Conservation (phyloP, 2,329 filamentous ascomycete genomes). For the Nigrospora sphaerica region DNA sequence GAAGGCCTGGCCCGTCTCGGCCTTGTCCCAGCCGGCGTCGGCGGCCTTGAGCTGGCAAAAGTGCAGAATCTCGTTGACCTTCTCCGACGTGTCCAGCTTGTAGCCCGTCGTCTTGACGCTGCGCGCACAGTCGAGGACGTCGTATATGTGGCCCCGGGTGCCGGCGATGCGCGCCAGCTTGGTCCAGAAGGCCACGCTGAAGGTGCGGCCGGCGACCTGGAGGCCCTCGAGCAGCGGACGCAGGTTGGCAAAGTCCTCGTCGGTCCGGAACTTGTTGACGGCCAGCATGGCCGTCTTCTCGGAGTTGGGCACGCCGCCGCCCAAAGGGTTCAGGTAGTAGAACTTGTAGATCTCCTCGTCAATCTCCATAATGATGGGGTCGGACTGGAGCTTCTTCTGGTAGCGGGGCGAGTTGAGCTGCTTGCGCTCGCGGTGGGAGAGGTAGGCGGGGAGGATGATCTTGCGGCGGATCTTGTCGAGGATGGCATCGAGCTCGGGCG, state of each 20-base stretch:
- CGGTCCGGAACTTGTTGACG: conserved; percentile 37
- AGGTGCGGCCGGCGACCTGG: conserved; percentile 30
- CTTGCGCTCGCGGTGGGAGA: conserved; percentile 44
- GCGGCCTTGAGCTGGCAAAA: conserved; percentile 35
- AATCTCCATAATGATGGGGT: conserved; percentile 52
- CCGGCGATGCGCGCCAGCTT: conserved; percentile 35
- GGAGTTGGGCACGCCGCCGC: conserved; percentile 33
- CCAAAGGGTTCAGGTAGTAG: conserved; percentile 34
- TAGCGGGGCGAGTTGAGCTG: conserved; percentile 42
- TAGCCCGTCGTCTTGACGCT: conserved; percentile 38
- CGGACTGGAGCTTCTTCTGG: conserved; percentile 40
- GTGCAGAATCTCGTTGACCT: conserved; percentile 29
- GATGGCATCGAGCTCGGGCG: conserved; percentile 42
- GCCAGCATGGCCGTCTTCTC: conserved; percentile 28
- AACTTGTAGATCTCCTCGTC: conserved; percentile 49
- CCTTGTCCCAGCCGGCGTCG: conserved; percentile 23
- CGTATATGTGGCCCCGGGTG: conserved; percentile 30
- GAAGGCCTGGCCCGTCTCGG: conserved; percentile 32
- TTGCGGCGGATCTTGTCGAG: conserved; percentile 48
- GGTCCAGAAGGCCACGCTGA: conserved; percentile 24
- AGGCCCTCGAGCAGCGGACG: conserved; percentile 43
- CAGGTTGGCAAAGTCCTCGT: conserved; percentile 46
- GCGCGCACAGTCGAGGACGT: conserved; percentile 44
- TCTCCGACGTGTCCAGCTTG: conserved; percentile 32
- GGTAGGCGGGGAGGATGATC: conserved; percentile 55